These are phyloP conservation scores for Pholiota adiposa DNA, from an alignment of 1,284 basidiomycete genomes.

Conservation along the genomic window DNA sequence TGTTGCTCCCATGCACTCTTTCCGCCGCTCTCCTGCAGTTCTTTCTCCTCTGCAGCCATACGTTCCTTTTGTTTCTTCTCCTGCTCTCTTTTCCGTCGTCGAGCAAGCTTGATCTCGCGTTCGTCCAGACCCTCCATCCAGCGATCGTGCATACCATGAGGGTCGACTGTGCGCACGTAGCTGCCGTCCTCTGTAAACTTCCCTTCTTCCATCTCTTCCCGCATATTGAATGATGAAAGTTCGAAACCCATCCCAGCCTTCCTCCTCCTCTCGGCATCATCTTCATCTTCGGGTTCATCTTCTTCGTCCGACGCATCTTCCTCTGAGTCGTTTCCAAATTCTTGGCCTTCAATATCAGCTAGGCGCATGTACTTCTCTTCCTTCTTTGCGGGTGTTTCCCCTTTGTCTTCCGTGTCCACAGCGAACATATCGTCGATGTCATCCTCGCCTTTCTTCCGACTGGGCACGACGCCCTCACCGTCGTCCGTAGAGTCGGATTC, in stretches of 20 bases:
- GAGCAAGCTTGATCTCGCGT: slow-evolving; percentile 84
- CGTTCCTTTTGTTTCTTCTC: slow-evolving; percentile 74
- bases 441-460: slow-evolving; percentile 63
- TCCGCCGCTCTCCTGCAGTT: slow-evolving; percentile 66
- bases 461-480: slow-evolving; percentile 86
- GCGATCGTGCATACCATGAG: slow-evolving; percentile 89
- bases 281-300: slow-evolving; percentile 76
- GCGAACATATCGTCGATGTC: slow-evolving; percentile 87
- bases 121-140: slow-evolving; percentile 95
- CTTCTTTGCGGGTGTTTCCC: slow-evolving; percentile 54
- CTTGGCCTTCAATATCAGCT: slow-evolving; percentile 96
- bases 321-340: slow-evolving; percentile 70
- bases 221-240: slow-evolving; percentile 98
- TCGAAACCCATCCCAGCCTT: slow-evolving; percentile 93
- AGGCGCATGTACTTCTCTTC: slow-evolving; percentile 81
- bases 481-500: slow-evolving; percentile 94
- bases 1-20: slow-evolving; percentile 71
- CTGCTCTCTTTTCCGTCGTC: slow-evolving; percentile 67
- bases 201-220: slow-evolving; percentile 97
- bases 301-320: slow-evolving; percentile 52
- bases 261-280: slow-evolving; percentile 72
- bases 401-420: slow-evolving; percentile 58
- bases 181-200: slow-evolving; percentile 94
- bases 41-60: slow-evolving; percentile 74
- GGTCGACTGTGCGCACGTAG: slow-evolving; percentile 88